phyloP scores from a whole-genome alignment of 1,284 basidiomycete species.

The Vanrija pseudolonga region DNA sequence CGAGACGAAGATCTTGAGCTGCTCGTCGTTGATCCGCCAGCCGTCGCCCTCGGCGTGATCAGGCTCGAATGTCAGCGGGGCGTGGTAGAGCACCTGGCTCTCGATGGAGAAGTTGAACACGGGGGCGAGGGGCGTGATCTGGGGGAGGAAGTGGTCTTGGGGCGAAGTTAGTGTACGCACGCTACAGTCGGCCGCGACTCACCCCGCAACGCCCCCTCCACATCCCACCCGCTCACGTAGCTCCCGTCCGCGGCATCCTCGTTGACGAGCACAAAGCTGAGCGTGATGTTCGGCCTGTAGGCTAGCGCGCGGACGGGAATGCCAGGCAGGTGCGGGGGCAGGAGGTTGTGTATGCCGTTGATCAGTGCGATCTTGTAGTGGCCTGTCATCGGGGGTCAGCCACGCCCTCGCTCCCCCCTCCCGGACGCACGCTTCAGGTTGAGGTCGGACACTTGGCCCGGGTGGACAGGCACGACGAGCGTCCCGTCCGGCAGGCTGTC shows the following conservation, averaged over 20 bases:
- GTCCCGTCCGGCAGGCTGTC: constrained; percentile 20
- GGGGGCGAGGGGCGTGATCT: constrained; percentile 59
- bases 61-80: constrained; percentile 79
- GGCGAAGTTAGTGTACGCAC: neutral
- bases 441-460: constrained; percentile 25
- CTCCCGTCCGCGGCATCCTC: constrained; percentile 72
- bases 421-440: constrained; percentile 27
- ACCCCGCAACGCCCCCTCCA: constrained; percentile 63
- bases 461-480: constrained; percentile 36
- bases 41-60: constrained; percentile 35
- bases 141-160: constrained; percentile 69
- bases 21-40: constrained; percentile 67
- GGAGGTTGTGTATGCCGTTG: constrained; percentile 58
- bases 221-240: constrained; percentile 66
- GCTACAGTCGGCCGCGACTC: constrained; percentile 32
- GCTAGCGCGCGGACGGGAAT: constrained; percentile 47
- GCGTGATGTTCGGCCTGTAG: constrained; percentile 69
- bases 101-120: constrained; percentile 90
- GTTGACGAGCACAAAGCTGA: constrained; percentile 62
- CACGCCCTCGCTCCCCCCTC: neutral
- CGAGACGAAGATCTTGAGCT: constrained; percentile 84
- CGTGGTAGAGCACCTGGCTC: constrained; percentile 88
- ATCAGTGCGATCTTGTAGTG: constrained; percentile 48
- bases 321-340: constrained; percentile 51
- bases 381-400: constrained; percentile 13